phyloP scores from a whole-genome alignment of 2,329 filamentous ascomycete species.

The Diaporthe sp. region DNA sequence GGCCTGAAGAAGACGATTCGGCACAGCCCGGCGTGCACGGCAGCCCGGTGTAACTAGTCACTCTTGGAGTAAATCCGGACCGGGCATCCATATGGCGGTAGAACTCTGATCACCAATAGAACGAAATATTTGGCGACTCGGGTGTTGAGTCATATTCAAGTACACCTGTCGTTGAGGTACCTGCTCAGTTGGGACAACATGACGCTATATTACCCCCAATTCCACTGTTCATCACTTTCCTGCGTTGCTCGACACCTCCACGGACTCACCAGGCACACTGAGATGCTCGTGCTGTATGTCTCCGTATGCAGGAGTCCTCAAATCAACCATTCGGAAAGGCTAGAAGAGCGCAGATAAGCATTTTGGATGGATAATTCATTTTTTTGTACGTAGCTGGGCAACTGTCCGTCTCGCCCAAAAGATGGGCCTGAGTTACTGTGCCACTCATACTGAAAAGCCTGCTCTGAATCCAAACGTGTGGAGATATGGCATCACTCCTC shows the following conservation, averaged over 20 bases:
- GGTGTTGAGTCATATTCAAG: background rate
- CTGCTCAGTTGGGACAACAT: background rate
- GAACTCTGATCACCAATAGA: background rate
- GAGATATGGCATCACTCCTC: background rate
- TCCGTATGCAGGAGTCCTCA: background rate
- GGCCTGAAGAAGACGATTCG: background rate
- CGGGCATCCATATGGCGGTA: background rate
- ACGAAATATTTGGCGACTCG: background rate
- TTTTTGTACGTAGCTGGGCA: background rate
- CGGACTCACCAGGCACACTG: background rate
- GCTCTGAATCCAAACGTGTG: no score
- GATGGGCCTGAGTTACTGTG: background rate
- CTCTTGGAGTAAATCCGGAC: background rate
- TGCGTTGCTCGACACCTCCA: background rate
- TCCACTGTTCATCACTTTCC: background rate
- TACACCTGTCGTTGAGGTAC: background rate
- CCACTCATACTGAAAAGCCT: background rate
- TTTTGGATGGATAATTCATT: background rate
- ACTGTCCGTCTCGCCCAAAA: background rate
- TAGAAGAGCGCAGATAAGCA: background rate
- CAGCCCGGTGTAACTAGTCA: background rate
- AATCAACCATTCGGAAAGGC: accelerated
- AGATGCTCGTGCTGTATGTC: background rate
- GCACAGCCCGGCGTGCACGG: background rate
- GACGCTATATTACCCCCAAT: background rate